phyloP scores from a whole-genome alignment of 352 stramenopile species.

The Phytophthora podocarpi region DNA sequence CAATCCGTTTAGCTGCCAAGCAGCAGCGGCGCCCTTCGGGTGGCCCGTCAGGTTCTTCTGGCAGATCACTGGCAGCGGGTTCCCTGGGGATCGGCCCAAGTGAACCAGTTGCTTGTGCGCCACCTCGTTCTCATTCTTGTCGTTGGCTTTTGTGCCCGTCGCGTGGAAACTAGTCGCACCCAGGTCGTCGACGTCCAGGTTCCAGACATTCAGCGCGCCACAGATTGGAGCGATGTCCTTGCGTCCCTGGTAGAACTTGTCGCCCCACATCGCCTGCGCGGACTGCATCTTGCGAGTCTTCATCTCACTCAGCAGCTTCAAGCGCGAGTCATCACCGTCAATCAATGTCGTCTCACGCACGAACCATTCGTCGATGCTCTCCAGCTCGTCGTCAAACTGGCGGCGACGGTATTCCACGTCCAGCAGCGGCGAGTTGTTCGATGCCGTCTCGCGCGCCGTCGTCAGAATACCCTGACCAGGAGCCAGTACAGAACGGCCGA shows the following conservation, averaged over 20 bases:
- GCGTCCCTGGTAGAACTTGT: conserved; percentile 65
- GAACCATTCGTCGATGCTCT: conserved; percentile 77
- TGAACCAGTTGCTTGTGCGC: conserved; percentile 86
- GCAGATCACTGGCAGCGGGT: conserved; percentile 76
- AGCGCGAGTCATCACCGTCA: conserved; percentile 38
- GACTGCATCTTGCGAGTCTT: conserved; percentile 72
- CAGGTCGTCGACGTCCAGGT: conserved; percentile 80
- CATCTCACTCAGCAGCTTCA: conserved; percentile 63
- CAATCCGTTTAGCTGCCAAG: conserved; percentile 86
- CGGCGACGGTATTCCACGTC: conserved; percentile 75
- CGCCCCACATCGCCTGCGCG: conserved; percentile 70
- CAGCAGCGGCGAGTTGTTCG: conserved; percentile 49
- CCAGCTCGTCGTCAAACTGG: conserved; percentile 79
- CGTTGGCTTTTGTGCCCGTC: conserved; percentile 84
- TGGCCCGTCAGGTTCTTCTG: conserved; percentile 88
- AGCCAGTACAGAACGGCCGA: conserved; percentile 79
- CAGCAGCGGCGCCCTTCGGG: conserved; percentile 79
- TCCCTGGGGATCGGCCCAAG: conserved; percentile 71
- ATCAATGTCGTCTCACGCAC: conserved; percentile 54
- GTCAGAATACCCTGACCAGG: conserved; percentile 88
- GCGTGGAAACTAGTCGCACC: conserved; percentile 84
- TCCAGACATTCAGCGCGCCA: conserved; percentile 78
- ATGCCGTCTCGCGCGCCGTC: conserved; percentile 63
- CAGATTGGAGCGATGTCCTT: conserved; percentile 77
- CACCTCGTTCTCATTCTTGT: conserved; percentile 90